These are phyloP conservation scores for Gossypium stocksii DNA, from an alignment of 345 rosid genomes.

Conservation along the genomic window DNA sequence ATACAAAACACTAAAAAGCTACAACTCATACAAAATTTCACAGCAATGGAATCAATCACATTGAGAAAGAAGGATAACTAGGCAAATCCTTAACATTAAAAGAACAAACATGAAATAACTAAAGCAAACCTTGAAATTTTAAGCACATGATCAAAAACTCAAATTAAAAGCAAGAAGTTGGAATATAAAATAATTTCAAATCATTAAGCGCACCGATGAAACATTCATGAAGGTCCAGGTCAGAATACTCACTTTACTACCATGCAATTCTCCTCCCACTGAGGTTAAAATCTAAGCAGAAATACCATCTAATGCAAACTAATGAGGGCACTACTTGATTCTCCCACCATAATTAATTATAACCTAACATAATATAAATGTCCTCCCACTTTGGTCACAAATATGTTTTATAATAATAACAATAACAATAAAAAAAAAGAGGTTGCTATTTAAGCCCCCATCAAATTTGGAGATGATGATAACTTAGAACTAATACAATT, in stretches of 20 bases:
- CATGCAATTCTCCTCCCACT: not conserved
- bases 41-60: slow-evolving; percentile 1
- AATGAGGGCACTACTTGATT: not conserved
- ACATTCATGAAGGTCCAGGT: not conserved
- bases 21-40: slow-evolving; percentile 9
- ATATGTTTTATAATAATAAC: not conserved
- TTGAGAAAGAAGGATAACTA: slow-evolving; percentile 1
- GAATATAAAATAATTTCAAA: not conserved
- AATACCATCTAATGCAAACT: not conserved
- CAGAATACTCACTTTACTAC: not conserved
- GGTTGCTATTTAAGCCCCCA: not conserved
- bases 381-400: not conserved
- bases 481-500: not conserved
- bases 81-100: slow-evolving; percentile 3
- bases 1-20: not conserved
- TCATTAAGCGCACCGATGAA: not conserved
- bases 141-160: not conserved
- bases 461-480: not conserved
- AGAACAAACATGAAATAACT: slow-evolving; percentile 3
- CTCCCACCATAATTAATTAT: not conserved
- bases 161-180: not conserved
- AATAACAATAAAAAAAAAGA: not conserved
- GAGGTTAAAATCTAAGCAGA: not conserved
- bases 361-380: not conserved
- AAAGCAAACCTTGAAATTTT: not conserved